Percentiles rank a stretch among this genome's conserved stretches.
Evolutionary conservation across 345 rosid species (phyloP).

Genomic region (Populus euphratica): DNA sequence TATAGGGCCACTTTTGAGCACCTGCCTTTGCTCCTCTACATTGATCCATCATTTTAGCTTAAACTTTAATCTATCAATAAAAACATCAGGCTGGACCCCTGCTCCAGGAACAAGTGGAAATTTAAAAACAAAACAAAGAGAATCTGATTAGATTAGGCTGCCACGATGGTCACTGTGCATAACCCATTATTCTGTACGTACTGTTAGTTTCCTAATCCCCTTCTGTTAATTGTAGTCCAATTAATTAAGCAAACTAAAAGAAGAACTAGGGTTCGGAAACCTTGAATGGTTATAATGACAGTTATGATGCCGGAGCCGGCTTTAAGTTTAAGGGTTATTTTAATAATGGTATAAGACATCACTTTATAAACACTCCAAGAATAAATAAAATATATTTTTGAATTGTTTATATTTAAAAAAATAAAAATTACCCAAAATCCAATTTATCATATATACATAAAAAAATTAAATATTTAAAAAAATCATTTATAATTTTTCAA

Average conservation of each 20-base stretch:
- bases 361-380: too few species aligned
- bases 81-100: constrained; percentile 8
- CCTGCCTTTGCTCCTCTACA: not conserved
- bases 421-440: too few species aligned
- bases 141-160: constrained; percentile 8
- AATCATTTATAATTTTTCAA: too few species aligned
- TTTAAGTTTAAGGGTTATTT: too few species aligned
- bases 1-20: not conserved
- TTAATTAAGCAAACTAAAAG: not conserved
- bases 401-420: too few species aligned
- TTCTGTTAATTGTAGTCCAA: not conserved
- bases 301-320: not conserved
- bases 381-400: too few species aligned
- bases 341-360: too few species aligned
- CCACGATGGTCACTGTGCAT: not conserved
- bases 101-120: not conserved
- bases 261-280: not conserved
- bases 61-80: constrained; percentile 6
- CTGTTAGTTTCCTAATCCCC: too few species aligned
- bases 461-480: too few species aligned
- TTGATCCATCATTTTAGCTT: constrained; percentile 28
- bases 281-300: not conserved
- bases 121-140: not conserved
- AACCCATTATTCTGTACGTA: not conserved
- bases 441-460: too few species aligned